A percentile compares a stretch with the other conserved stretches of the same genome.
phyloP scores from a whole-genome alignment of 2,329 filamentous ascomycete genomes.

The Penicillium carneum region DNA sequence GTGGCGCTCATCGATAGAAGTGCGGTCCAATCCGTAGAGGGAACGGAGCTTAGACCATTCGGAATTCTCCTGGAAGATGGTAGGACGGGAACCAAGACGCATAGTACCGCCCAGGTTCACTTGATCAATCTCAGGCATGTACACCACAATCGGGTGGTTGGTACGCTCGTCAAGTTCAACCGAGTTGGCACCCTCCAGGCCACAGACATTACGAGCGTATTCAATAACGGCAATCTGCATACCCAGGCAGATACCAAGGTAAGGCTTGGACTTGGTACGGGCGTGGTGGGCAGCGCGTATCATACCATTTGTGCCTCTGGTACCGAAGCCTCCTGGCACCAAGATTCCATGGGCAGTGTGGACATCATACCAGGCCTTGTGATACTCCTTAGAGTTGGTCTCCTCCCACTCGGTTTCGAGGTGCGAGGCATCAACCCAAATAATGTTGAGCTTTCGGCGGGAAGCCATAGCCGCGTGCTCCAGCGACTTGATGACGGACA shows the following conservation, averaged over 20 bases:
- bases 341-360: constrained; percentile 67
- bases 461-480: constrained; percentile 27
- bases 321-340: constrained; percentile 78
- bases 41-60: constrained; percentile 80
- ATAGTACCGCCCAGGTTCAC: constrained; percentile 81
- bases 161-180: constrained; percentile 64
- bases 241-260: constrained; percentile 86
- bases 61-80: constrained; percentile 74
- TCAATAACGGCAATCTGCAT: constrained; percentile 95
- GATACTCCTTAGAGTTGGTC: constrained; percentile 73
- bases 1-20: constrained; percentile 73
- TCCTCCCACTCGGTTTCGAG: constrained; percentile 77
- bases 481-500: constrained; percentile 78
- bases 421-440: constrained; percentile 84
- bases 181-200: constrained; percentile 63
- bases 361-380: constrained; percentile 84
- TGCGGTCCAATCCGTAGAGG: constrained; percentile 67
- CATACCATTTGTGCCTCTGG: constrained; percentile 86
- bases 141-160: constrained; percentile 78
- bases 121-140: constrained; percentile 87
- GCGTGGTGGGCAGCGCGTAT: constrained; percentile 83
- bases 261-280: constrained; percentile 78
- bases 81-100: constrained; percentile 78
- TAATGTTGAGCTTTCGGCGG: constrained; percentile 54
- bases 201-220: constrained; percentile 77